Evolutionary conservation across 2,329 filamentous ascomycete species (phyloP).

Genomic region (Sporothrix variecibatus): DNA sequence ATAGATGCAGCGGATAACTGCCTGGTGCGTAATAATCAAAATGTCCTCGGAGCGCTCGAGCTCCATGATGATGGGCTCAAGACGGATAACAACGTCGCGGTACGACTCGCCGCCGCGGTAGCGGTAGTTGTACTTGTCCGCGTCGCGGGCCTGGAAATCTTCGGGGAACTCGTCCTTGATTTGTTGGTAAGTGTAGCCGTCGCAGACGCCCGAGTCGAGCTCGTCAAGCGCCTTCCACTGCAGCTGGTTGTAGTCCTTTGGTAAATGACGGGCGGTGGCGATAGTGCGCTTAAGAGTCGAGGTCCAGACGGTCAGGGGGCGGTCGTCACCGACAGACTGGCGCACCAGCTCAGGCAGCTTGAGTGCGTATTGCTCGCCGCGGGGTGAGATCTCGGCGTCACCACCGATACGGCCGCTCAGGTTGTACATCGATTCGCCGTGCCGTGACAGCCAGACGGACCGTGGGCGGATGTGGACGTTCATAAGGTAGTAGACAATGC

Average conservation of each 20-base stretch:
- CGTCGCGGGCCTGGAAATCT: slow-evolving; percentile 91
- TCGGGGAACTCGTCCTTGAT: slow-evolving; percentile 90
- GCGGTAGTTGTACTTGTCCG: slow-evolving; percentile 99
- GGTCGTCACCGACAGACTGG: slow-evolving; percentile 74
- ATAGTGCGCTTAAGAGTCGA: slow-evolving; percentile 78
- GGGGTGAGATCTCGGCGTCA: slow-evolving; percentile 81
- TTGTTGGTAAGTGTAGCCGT: slow-evolving; percentile 93
- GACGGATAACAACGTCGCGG: slow-evolving; percentile 92
- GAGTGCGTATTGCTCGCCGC: slow-evolving; percentile 83
- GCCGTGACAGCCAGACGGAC: slow-evolving; percentile 96
- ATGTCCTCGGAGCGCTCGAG: slow-evolving; percentile 95
- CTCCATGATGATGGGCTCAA: slow-evolving; percentile 99
- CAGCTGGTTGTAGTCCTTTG: slow-evolving; percentile 82
- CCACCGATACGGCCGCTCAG: slow-evolving; percentile 88
- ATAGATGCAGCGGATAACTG: slow-evolving; percentile 94
- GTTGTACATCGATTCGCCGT: slow-evolving; percentile 94
- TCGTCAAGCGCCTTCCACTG: slow-evolving; percentile 99
- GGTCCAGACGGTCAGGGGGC: slow-evolving; percentile 63
- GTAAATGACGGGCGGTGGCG: slow-evolving; percentile 82
- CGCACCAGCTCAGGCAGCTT: slow-evolving; percentile 82
- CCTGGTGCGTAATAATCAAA: slow-evolving; percentile 96
- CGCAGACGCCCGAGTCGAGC: slow-evolving; percentile 93
- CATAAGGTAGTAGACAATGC: slow-evolving; percentile 97
- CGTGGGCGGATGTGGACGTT: slow-evolving; percentile 96
- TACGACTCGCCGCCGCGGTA: slow-evolving; percentile 96